These are phyloP conservation scores for Globisporangium recalcitrans DNA, from an alignment of 352 stramenopile species.

Conservation along the genomic window DNA sequence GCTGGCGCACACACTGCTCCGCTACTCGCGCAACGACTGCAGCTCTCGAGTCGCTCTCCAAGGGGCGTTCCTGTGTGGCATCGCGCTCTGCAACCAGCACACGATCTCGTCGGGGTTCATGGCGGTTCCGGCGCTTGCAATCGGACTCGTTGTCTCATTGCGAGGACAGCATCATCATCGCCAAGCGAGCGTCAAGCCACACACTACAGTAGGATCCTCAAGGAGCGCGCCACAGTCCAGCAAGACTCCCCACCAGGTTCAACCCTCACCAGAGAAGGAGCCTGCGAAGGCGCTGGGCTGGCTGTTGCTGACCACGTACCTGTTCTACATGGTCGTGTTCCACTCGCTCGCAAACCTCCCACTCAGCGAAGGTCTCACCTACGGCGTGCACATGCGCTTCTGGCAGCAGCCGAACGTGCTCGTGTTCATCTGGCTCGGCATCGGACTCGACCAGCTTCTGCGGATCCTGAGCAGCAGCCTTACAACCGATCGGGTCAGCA, in stretches of 20 bases:
- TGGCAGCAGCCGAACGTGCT: conserved; percentile 94
- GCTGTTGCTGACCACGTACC: conserved; percentile 51
- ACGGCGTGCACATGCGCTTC: conserved; percentile 93
- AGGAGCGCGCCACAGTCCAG: not conserved
- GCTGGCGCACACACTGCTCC: conserved; percentile 66
- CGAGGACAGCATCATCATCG: not conserved
- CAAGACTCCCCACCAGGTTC: not conserved
- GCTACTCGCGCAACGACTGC: conserved; percentile 27
- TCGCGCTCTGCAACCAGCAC: conserved; percentile 96
- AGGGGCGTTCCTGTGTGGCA: conserved; percentile 87
- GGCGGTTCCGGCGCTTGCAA: conserved; percentile 27
- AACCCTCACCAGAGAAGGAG: too few relatives aligned
- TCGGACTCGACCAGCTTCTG: conserved; percentile 33
- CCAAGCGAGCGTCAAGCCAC: not conserved
- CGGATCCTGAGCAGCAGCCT: conserved; percentile 1
- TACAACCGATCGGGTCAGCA: not conserved
- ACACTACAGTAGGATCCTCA: too few relatives aligned
- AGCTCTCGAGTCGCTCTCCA: conserved; percentile 18
- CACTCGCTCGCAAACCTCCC: conserved; percentile 93
- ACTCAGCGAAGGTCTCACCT: conserved; percentile 88
- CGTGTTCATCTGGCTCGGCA: conserved; percentile 83
- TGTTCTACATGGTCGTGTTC: conserved; percentile 93
- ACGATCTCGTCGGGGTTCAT: conserved; percentile 66
- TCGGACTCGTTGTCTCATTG: conserved; percentile 30
- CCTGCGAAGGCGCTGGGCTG: conserved; percentile 1